Evolutionary conservation across 2,329 filamentous ascomycete species (phyloP).

Genomic region (Graphiopsis chlorocephala): DNA sequence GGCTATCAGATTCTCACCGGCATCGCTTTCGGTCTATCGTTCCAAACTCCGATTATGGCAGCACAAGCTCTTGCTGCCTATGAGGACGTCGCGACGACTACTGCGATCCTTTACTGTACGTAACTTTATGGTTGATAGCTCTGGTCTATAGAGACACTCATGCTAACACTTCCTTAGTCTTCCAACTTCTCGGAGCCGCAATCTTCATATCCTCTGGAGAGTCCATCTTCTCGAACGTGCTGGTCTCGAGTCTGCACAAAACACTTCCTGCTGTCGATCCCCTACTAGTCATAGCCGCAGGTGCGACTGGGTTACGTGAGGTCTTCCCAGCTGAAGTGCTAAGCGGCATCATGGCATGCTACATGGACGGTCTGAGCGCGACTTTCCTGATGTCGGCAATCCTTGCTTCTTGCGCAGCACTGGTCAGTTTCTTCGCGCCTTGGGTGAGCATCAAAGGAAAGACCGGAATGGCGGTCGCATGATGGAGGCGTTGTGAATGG

Average conservation of each 20-base stretch:
- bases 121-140: not conserved
- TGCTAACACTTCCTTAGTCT: conserved; percentile 30
- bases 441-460: conserved; percentile 16
- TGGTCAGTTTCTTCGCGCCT: conserved; percentile 2
- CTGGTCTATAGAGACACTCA: not conserved
- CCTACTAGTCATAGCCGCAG: conserved; percentile 28
- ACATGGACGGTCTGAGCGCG: conserved; percentile 33
- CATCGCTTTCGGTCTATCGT: conserved; percentile 41
- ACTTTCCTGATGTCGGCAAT: conserved; percentile 11
- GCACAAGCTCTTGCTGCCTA: conserved; percentile 38
- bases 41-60: conserved; percentile 43
- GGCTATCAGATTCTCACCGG: conserved; percentile 49
- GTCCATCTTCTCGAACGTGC: conserved; percentile 35
- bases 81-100: conserved; percentile 40
- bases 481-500: not conserved
- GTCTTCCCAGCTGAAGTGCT: conserved; percentile 29
- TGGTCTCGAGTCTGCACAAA: conserved; percentile 27
- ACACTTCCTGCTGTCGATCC: conserved; percentile 30
- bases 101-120: conserved; percentile 39
- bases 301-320: conserved; percentile 33
- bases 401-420: conserved; percentile 5
- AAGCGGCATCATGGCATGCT: conserved; percentile 30
- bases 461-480: not conserved
- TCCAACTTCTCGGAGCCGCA: conserved; percentile 43
- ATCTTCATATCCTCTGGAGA: conserved; percentile 44